These are phyloP conservation scores for Clonostachys rosea DNA, from an alignment of 2,329 filamentous ascomycete species.

Conservation along the genomic window DNA sequence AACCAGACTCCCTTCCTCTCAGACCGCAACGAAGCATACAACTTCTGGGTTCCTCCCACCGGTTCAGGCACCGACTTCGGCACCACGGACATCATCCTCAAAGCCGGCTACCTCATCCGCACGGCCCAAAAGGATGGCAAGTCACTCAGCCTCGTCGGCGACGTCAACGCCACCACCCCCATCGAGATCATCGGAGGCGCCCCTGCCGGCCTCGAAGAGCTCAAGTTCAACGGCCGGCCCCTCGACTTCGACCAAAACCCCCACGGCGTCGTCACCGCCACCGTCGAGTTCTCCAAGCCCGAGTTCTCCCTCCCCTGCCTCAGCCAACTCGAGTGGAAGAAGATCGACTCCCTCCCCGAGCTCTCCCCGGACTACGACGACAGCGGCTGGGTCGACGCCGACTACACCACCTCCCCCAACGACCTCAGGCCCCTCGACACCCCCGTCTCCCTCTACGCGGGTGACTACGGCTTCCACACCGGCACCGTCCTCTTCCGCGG, in stretches of 20 bases:
- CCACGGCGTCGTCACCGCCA: constrained; percentile 9
- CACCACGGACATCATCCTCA: constrained; percentile 11
- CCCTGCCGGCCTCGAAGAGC: constrained; percentile 5
- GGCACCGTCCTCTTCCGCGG: constrained; percentile 63
- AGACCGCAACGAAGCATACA: constrained; percentile 15
- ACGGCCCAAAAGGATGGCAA: constrained; percentile 7
- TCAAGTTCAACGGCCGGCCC: constrained; percentile 9
- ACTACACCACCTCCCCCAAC: constrained; percentile 20
- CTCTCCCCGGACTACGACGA: constrained; percentile 23
- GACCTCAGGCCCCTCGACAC: constrained; percentile 38
- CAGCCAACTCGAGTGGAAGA: constrained; percentile 19
- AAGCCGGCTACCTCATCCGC: constrained; percentile 13
- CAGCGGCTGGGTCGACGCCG: constrained; percentile 33
- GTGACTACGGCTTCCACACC: constrained; percentile 67
- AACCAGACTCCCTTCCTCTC: not conserved
- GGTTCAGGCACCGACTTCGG: constrained; percentile 6
- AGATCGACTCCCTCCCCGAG: constrained; percentile 13
- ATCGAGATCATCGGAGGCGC: constrained; percentile 13
- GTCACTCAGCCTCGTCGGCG: constrained; percentile 11
- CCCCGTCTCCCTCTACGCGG: constrained; percentile 57
- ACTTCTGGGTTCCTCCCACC: constrained; percentile 13
- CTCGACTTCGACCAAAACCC: constrained; percentile 8
- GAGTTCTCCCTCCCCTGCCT: constrained; percentile 6
- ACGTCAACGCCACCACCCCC: constrained; percentile 10
- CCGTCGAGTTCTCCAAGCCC: constrained; percentile 7